Percentiles rank a stretch among this genome's conserved stretches.
These are phyloP conservation scores for Ogataea polymorpha DNA, from an alignment of 805 yeast genomes.

Conservation along the genomic window DNA sequence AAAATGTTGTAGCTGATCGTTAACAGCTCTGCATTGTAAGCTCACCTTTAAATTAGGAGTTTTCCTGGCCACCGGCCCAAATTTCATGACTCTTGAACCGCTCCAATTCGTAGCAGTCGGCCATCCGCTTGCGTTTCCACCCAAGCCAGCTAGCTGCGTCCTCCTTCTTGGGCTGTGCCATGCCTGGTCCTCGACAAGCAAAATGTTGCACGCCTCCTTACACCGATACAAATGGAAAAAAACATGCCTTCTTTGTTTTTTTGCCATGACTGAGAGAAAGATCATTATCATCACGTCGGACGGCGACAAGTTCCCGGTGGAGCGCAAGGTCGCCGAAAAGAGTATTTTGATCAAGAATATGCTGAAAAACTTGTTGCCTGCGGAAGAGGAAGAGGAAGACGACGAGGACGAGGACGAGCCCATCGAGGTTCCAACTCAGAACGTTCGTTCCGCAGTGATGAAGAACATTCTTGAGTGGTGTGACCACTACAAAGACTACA, in stretches of 20 bases:
- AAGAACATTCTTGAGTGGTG: constrained; percentile 95
- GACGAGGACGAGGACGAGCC: constrained; percentile 61
- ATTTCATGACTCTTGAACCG: too few species aligned
- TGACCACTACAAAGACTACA: constrained; percentile 83
- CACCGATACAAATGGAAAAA: constrained; percentile 2
- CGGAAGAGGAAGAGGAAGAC: constrained; percentile 38
- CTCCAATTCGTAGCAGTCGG: too few species aligned
- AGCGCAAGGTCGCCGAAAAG: constrained; percentile 79
- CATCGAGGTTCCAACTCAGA: constrained; percentile 83
- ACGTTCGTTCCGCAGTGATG: constrained; percentile 82
- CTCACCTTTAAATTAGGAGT: too few species aligned
- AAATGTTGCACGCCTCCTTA: constrained; percentile 1
- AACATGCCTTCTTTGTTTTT: constrained; percentile 7
- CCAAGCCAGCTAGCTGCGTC: too few species aligned
- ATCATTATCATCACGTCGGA: constrained; percentile 65
- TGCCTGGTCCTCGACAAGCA: too few species aligned
- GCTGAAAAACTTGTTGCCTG: constrained; percentile 60
- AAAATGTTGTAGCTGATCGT: too few species aligned
- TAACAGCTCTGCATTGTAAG: too few species aligned
- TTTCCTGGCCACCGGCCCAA: too few species aligned
- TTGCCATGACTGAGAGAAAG: constrained; percentile 22
- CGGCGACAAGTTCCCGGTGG: constrained; percentile 75
- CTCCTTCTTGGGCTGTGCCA: not conserved
- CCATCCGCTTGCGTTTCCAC: too few species aligned
- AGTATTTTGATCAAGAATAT: constrained; percentile 82